A percentile compares a stretch with the other conserved stretches of the same genome.
phyloP scores from a whole-genome alignment of 345 rosid genomes.

The Noccaea caerulescens region DNA sequence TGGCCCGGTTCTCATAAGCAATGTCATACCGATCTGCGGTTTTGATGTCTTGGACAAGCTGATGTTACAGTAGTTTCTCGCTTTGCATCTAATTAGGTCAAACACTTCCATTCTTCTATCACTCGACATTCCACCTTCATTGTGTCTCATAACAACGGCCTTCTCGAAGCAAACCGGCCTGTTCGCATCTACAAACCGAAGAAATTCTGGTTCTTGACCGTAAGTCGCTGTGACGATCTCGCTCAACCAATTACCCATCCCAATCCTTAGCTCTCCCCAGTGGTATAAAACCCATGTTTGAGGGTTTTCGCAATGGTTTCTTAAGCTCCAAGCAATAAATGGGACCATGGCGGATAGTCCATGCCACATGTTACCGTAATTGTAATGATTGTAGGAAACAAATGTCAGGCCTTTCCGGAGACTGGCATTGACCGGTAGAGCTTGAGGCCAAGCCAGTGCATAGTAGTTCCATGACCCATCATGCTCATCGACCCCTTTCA shows the following conservation, averaged over 20 bases:
- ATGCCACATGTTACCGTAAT: conserved; percentile 73
- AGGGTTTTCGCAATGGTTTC: conserved; percentile 53
- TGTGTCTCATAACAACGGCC: conserved; percentile 79
- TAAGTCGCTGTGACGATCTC: conserved; percentile 54
- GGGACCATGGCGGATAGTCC: conserved; percentile 63
- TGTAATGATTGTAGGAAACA: conserved; percentile 68
- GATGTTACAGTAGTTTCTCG: conserved; percentile 55
- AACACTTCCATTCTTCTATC: conserved; percentile 63
- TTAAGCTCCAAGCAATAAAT: conserved; percentile 68
- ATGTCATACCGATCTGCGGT: conserved; percentile 57
- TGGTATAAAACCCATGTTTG: conserved; percentile 70
- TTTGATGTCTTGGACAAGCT: conserved; percentile 29
- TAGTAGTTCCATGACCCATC: conserved; percentile 78
- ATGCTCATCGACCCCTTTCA: conserved; percentile 60
- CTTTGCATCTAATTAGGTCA: conserved; percentile 71
- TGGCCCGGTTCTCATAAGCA: conserved; percentile 70
- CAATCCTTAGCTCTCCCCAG: conserved; percentile 67
- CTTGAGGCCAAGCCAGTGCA: conserved; percentile 66
- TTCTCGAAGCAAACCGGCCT: conserved; percentile 68
- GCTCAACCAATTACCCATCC: conserved; percentile 58
- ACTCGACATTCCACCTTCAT: conserved; percentile 84
- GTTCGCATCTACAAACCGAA: conserved; percentile 38
- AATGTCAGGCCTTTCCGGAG: conserved; percentile 61
- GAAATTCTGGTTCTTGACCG: conserved; percentile 38
- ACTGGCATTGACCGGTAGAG: conserved; percentile 60